Conservation (phyloP, 306 rosid species). For the Vachellia pachyceras region DNA sequence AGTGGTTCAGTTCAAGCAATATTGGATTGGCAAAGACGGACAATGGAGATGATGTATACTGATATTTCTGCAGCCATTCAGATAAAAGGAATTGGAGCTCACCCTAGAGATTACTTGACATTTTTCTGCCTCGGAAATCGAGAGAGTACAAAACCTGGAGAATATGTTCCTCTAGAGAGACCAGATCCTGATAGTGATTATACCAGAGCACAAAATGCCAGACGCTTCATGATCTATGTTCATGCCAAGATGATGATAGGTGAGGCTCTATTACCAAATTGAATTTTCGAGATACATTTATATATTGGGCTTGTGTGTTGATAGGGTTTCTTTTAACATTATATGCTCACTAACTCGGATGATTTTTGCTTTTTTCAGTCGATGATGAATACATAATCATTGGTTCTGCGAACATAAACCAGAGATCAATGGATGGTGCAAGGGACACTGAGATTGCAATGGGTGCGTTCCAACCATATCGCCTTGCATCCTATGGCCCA, state of each 20-base stretch:
- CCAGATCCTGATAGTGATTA: slow-evolving; percentile 71
- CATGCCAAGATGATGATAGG: slow-evolving; percentile 99
- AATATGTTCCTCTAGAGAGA: slow-evolving; percentile 48
- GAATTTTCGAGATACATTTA: no score
- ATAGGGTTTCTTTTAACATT: no score
- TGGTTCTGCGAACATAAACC: slow-evolving; percentile 93
- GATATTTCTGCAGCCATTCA: slow-evolving; percentile 67
- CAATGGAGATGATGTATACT: slow-evolving; percentile 87
- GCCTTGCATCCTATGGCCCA: slow-evolving; percentile 42
- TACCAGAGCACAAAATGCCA: slow-evolving; percentile 56
- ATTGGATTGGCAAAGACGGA: slow-evolving; percentile 85
- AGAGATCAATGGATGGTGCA: slow-evolving; percentile 90
- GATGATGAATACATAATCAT: slow-evolving; percentile 92
- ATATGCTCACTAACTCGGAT: neutral
- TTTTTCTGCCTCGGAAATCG: slow-evolving; percentile 88
- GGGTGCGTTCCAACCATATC: slow-evolving; percentile 82
- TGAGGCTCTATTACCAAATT: slow-evolving; percentile 19
- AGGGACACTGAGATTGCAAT: slow-evolving; percentile 91
- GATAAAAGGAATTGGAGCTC: slow-evolving; percentile 47
- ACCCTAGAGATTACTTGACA: slow-evolving; percentile 63
- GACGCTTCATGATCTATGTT: slow-evolving; percentile 92
- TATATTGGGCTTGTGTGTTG: no score
- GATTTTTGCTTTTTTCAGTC: slow-evolving; percentile 45
- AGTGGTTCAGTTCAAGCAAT: slow-evolving; percentile 86
- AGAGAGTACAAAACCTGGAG: slow-evolving; percentile 41